Evolutionary conservation across 495 filamentous ascomycete genomes (phyloP).

Genomic region (Penicillium daleae): DNA sequence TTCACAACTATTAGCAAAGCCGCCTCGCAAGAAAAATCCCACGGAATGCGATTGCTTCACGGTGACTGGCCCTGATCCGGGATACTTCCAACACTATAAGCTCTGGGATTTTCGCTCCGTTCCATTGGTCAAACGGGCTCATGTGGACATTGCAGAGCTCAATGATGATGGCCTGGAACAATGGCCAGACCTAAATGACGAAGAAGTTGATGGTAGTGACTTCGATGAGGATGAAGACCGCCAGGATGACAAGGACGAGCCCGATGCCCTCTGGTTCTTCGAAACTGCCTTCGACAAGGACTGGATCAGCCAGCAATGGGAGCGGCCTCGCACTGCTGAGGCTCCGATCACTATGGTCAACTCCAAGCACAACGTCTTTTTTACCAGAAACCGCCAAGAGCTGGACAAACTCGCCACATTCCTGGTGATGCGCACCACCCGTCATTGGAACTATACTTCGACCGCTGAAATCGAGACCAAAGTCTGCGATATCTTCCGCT

Average conservation of each 20-base stretch:
- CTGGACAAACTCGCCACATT: slow-evolving; percentile 44
- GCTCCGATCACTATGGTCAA: slow-evolving; percentile 60
- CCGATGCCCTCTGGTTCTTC: slow-evolving; percentile 34
- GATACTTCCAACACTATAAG: slow-evolving; percentile 65
- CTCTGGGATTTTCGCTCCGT: slow-evolving; percentile 69
- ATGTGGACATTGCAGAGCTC: slow-evolving; percentile 26
- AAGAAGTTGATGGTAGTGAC: slow-evolving; percentile 9
- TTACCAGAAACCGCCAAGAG: slow-evolving; percentile 41
- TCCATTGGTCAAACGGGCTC: slow-evolving; percentile 22
- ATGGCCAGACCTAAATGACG: slow-evolving; percentile 39
- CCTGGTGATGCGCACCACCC: slow-evolving; percentile 64
- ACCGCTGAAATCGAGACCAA: slow-evolving; percentile 67
- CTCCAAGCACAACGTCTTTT: slow-evolving; percentile 68
- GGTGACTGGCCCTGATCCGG: slow-evolving; percentile 41
- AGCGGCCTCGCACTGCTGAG: slow-evolving; percentile 47
- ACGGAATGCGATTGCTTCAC: slow-evolving; percentile 45
- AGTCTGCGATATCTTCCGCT: slow-evolving; percentile 56
- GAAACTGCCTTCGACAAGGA: slow-evolving; percentile 46
- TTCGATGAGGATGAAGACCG: slow-evolving; percentile 32
- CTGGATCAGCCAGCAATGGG: slow-evolving; percentile 66
- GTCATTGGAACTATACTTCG: slow-evolving; percentile 59
- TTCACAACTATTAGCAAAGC: neutral
- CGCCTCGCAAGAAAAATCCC: slow-evolving; percentile 15
- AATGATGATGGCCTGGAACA: slow-evolving; percentile 46
- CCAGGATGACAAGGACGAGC: neutral